Percentiles rank a stretch among this genome's conserved stretches.
Evolutionary conservation across 352 stramenopile species (phyloP).

Genomic region (Globisporangium radiosum): DNA sequence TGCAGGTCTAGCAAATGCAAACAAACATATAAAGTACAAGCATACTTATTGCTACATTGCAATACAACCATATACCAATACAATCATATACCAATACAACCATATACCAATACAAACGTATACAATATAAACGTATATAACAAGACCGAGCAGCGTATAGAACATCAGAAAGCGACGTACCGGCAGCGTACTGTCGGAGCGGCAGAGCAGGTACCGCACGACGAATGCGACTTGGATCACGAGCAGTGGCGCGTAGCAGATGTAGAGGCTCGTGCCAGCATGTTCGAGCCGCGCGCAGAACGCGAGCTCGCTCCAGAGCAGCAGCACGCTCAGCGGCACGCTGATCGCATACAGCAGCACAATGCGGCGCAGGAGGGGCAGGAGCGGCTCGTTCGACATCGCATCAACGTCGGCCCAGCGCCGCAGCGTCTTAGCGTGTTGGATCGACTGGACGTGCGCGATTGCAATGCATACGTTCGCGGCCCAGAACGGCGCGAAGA

Average conservation of each 20-base stretch:
- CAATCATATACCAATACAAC: too few species aligned
- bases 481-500: slow-evolving; percentile 79
- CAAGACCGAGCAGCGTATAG: too few species aligned
- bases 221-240: slow-evolving; percentile 79
- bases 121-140: too few species aligned
- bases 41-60: too few species aligned
- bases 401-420: slow-evolving; percentile 73
- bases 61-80: too few species aligned
- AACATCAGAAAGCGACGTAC: slow-evolving; percentile 20
- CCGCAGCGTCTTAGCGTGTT: slow-evolving; percentile 56
- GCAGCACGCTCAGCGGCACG: slow-evolving; percentile 54
- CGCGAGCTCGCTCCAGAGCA: slow-evolving; percentile 78
- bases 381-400: slow-evolving; percentile 76
- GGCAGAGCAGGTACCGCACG: slow-evolving; percentile 73
- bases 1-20: too few species aligned
- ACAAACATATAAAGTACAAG: too few species aligned
- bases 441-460: slow-evolving; percentile 55
- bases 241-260: slow-evolving; percentile 75
- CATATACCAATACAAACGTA: too few species aligned
- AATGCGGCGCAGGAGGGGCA: slow-evolving; percentile 69
- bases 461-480: slow-evolving; percentile 54
- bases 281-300: slow-evolving; percentile 72
- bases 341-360: slow-evolving; percentile 72
- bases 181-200: slow-evolving; percentile 67
- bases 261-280: slow-evolving; percentile 56